Base-by-base conservation (phyloP, 441 rosid genomes). In the Eruca vesicaria region DNA sequence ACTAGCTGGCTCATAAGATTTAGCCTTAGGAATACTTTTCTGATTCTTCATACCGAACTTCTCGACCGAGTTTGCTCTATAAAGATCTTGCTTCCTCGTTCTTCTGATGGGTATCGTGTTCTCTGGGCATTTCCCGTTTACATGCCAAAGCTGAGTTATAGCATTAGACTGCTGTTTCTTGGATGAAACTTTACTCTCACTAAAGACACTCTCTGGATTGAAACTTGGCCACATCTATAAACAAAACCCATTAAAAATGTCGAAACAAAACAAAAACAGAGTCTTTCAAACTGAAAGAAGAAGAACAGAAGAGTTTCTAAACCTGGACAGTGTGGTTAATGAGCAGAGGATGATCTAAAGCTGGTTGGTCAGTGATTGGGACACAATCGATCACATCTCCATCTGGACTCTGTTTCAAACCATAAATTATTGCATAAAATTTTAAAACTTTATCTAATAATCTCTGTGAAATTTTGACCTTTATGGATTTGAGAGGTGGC, bases 361-460 rank as follows among this genome's bases (percentile, higher is more conserved):
- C 89, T 32, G 86, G 84, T 79, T 87, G 91, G 35, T 86, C 59
- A 1, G 84, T 63, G 55, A 86, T 57, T 50, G 71, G 77, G 26
- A 86, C 82, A 73, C 89, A 87, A 64, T 87, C 91, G 1, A 87
- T 84, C 15, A 84, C 59, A 71, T 87, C 91, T 36, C 89, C 89
- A 84, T 87, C 91, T 45, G 86, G 84, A 59, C 89, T 85, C 89
- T 85, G 87, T 71, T 75, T 26, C 0, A 63, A 70, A 45, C 31
- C 19, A 2, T 0, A 43, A 56, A 36, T 28, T 19, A 33, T 18
- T 7, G 16, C 1, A 9, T 3, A 52, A 68, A 53, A 20, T 14
- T 55, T n/a, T n/a, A 19, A 52, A 66, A 56, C 61, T 57, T 57
- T 56, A 0, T 57, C 45, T 45, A 7, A 48, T 7, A 48, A 20